Conservation (phyloP, 108 stramenopile genomes). For the Aurantiochytrium sp. region DNA sequence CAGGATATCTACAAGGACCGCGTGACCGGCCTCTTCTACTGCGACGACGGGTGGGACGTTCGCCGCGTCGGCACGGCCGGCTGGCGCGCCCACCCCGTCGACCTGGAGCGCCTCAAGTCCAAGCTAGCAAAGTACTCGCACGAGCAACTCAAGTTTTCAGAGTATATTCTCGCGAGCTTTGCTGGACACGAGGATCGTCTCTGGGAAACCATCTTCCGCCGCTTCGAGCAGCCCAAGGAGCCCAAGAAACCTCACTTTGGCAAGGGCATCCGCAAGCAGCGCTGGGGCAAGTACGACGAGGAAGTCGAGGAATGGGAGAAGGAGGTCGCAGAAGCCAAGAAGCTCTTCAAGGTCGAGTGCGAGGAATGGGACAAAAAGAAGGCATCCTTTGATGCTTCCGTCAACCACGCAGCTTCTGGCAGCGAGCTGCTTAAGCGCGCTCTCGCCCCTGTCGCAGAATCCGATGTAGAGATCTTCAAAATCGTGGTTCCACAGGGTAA, state of each 20-base stretch:
- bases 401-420: neutral
- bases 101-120: neutral
- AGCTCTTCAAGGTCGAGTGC: neutral
- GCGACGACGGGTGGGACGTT: slow-evolving; percentile 3
- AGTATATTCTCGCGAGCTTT: neutral
- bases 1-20: slow-evolving; percentile 19
- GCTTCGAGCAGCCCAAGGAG: neutral
- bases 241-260: slow-evolving; percentile 6
- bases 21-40: neutral
- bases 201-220: neutral
- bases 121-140: neutral
- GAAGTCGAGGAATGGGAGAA: neutral
- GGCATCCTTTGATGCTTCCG: neutral
- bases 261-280: neutral
- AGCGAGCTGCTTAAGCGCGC: neutral
- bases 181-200: neutral
- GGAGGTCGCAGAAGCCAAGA: neutral
- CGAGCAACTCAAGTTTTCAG: neutral
- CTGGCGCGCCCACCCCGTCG: slow-evolving; percentile 4
- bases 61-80: neutral
- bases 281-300: neutral
- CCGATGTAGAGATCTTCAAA: neutral
- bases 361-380: neutral
- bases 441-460: neutral
- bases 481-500: neutral